Evolutionary conservation across 768 basidiomycete species (phyloP), one percentile per base, ranked within the genome.

Genomic region (Suillus subaureus): DNA sequence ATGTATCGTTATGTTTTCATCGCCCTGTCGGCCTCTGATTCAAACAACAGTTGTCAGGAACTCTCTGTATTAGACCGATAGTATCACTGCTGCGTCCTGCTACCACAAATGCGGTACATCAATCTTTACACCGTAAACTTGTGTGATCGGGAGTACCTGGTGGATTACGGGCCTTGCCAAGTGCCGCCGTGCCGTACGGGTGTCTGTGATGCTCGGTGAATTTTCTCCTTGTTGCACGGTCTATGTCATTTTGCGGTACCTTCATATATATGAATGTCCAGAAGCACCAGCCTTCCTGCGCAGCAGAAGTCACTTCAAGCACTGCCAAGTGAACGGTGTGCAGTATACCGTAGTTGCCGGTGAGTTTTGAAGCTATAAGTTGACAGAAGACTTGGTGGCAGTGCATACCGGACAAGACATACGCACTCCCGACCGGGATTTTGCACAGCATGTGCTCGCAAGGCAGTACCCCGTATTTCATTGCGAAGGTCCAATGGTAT

Each of bases 231-330:
- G 2, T 18, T 28, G 28, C 26, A 16, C 51, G 1, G 26, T 28
- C 28, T 9, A 18, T 11, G 16, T 11, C 16, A 11, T 28, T 26
- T 33, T 54, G 52, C 52, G 21, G 52, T 54, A 28, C 52, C 4
- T 28, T 52, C 26, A 5, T 52, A 18, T 52, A 8, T 16, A 31
- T 31, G 51, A 28, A 52, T 11, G 31, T 18, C 18, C 21, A 31
- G 52, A 54, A 54, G 28, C 28, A 54, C 52, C 28, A 54, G 8
- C 52, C 52, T 54, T 54, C 28, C 31, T 54, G 52, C 52, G 52
- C 28, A 52, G 52, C 5, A 54, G 52, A 54, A 54, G 28, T 4
- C 18, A 33, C 52, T 54, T 11, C 28, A 21, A 11, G 52, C 52
- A 54, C 52, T 54, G 52, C 52, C 52, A 2, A 18, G 4, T 54